Conservation (phyloP, 306 rosid species). For the Macrotyloma uniflorum region DNA sequence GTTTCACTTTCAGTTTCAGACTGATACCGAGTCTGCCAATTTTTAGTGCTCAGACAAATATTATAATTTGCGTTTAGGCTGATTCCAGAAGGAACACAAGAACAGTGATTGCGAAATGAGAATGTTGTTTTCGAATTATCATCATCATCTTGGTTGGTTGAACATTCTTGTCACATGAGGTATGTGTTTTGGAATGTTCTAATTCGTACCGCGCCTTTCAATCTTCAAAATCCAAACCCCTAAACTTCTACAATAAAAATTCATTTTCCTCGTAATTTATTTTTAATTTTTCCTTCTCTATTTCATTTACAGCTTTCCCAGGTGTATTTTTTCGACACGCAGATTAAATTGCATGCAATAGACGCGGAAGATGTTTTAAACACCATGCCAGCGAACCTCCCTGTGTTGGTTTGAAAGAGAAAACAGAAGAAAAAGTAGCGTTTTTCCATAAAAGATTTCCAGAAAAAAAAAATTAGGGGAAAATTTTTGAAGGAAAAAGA, state of each 20-base stretch:
- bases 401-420: constrained; percentile 2
- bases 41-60: not conserved
- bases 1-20: not conserved
- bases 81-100: not conserved
- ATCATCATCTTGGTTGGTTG: constrained; percentile 17
- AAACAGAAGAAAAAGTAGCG: not conserved
- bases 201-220: constrained; percentile 14
- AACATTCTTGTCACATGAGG: constrained; percentile 47
- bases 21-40: constrained; percentile 29
- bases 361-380: not conserved
- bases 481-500: not conserved
- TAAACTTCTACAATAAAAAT: not conserved
- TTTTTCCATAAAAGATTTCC: not conserved
- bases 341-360: constrained; percentile 30
- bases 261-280: not conserved
- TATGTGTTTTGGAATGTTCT: constrained; percentile 36
- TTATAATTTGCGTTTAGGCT: not conserved
- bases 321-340: not conserved
- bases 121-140: not conserved
- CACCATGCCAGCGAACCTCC: not conserved
- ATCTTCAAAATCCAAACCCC: not conserved
- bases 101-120: constrained; percentile 4
- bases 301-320: constrained; percentile 35
- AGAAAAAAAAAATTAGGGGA: no score
- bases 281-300: not conserved